Conservation (phyloP, 1,284 basidiomycete species). For the Chalciporus sp. region DNA sequence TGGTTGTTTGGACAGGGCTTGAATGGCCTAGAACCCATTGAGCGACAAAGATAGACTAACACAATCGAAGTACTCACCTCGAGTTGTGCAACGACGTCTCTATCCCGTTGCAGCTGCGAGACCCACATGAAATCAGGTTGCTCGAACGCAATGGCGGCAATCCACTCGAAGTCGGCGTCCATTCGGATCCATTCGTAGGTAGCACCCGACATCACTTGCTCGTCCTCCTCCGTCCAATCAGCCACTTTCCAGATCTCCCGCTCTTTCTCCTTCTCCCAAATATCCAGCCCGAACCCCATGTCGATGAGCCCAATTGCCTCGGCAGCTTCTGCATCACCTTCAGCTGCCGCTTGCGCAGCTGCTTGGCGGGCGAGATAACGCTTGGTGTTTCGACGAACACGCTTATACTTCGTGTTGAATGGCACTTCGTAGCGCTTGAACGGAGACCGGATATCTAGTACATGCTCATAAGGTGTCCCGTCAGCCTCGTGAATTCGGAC, state of each 20-base stretch:
- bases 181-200: slow-evolving; percentile 99
- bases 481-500: slow-evolving; percentile 99
- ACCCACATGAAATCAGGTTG: slow-evolving; percentile 99
- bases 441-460: slow-evolving; percentile 85
- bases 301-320: slow-evolving; percentile 95
- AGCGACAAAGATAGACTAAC: slow-evolving; percentile 3
- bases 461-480: slow-evolving; percentile 98
- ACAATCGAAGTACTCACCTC: slow-evolving; percentile 62
- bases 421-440: slow-evolving; percentile 96
- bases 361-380: slow-evolving; percentile 93
- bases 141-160: slow-evolving; percentile 88
- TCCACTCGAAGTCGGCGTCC: slow-evolving; percentile 99
- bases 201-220: slow-evolving; percentile 89
- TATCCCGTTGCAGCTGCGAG: slow-evolving; percentile 92
- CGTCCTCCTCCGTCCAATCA: slow-evolving; percentile 98
- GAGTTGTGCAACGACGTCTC: slow-evolving; percentile 97
- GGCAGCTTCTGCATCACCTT: slow-evolving; percentile 86
- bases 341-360: slow-evolving; percentile 90
- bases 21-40: slow-evolving; percentile 65
- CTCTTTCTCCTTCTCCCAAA: slow-evolving; percentile 96
- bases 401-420: slow-evolving; percentile 99
- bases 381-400: slow-evolving; percentile 92
- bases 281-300: slow-evolving; percentile 92
- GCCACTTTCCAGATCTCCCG: slow-evolving; percentile 94
- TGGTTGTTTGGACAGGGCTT: slow-evolving; percentile 80